phyloP scores from a whole-genome alignment of 768 basidiomycete species.

The Pleurotus tuber-regium region DNA sequence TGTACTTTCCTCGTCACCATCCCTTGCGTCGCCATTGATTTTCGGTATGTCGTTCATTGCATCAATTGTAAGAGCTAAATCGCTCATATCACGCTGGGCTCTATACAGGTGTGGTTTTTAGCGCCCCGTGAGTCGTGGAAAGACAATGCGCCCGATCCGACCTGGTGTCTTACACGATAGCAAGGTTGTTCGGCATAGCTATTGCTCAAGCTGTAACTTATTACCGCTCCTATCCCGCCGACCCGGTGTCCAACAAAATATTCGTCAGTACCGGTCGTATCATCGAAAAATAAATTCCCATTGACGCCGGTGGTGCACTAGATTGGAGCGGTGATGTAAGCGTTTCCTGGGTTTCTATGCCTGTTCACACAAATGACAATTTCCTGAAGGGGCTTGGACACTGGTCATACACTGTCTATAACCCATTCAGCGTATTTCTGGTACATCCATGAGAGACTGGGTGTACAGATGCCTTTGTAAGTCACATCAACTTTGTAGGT shows the following conservation, averaged over 20 bases:
- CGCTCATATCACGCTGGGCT: neutral
- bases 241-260: neutral
- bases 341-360: neutral
- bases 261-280: slow-evolving; percentile 3
- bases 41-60: neutral
- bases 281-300: neutral
- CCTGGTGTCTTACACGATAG: too few species aligned
- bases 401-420: neutral
- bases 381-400: neutral
- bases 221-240: neutral
- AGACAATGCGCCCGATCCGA: neutral
- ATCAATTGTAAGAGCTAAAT: neutral
- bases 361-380: neutral
- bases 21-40: neutral
- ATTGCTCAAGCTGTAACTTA: slow-evolving; percentile 3
- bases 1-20: neutral
- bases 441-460: neutral
- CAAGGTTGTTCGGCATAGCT: neutral
- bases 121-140: neutral
- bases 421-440: neutral
- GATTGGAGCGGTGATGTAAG: neutral
- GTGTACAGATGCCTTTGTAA: neutral
- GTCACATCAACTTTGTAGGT: neutral
- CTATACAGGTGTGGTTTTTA: neutral
- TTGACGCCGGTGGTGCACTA: neutral